Base-by-base conservation (phyloP, 371 early-diverging fungal genomes). In the Rhizomucor pusillus region DNA sequence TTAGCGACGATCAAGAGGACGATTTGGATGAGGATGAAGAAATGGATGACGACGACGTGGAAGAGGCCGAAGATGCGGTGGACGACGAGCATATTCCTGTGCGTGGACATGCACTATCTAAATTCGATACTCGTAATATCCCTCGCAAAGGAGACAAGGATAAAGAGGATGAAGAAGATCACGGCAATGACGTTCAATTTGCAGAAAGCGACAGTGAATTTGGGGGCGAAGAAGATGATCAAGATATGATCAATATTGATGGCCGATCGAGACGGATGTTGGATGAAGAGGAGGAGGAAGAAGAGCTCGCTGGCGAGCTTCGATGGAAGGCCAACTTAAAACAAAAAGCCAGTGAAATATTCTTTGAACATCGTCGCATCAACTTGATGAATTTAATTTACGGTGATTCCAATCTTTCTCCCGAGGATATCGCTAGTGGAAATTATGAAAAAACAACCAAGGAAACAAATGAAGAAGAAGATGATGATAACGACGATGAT, bases 341-440 rank as follows among this genome's bases (percentile, higher is more conserved):
- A 43, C 78, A 84, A 57, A 89, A 88, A 54, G 90, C 91, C 3
- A 80, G 79, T 29, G 68, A 77, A 1, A 72, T 79, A 51, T 87
- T 86, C 59, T 64, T 65, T 18, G 75, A 81, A 25, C 69, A 71
- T 50, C 84, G 84, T 35, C 79, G 89, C 20, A 77, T 84, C 57
- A 91, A 92, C 52, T 66, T 96, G 47, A 93, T 93, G 93, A 85
- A 90, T 22, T 67, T 92, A 0, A 90, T 97, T 23, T 97, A 97
- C 59, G 81, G 85, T 34, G 63, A 69, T 1, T 68, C 71, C 23
- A 79, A 81, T 36, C 53, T 76, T 35, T 59, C 78, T 0, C 82
- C 84, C 3, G 84, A 84, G 47, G 79, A 78, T 53, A 84, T 86
- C 39, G 61, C 57, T 6, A 55, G 60, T 1, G 82, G 81, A 23